Conservation (phyloP, 192 early-diverging fungal genomes). For the Irineochytrium annulatum region DNA sequence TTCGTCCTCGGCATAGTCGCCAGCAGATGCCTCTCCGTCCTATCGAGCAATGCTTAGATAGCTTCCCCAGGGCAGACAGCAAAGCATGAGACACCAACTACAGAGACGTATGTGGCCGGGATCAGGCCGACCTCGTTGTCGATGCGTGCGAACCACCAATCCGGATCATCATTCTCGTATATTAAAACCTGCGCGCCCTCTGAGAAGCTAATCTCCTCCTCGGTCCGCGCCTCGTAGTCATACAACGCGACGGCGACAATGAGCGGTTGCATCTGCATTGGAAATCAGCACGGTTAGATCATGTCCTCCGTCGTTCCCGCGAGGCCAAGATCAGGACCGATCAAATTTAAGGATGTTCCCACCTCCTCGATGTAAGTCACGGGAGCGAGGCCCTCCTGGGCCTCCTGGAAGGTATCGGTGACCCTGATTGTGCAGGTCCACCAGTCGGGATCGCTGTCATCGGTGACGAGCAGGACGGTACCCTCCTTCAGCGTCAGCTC, state of each 20-base stretch:
- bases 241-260: slow-evolving; percentile 35
- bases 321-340: not conserved
- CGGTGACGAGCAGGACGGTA: slow-evolving; percentile 56
- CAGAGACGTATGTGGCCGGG: slow-evolving; percentile 76
- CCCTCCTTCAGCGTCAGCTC: slow-evolving; percentile 78
- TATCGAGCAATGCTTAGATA: too few relatives aligned
- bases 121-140: slow-evolving; percentile 76
- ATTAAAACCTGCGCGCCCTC: slow-evolving; percentile 52
- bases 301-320: not conserved
- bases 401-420: slow-evolving; percentile 44
- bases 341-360: not conserved
- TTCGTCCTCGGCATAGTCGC: too few relatives aligned
- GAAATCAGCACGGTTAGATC: not conserved
- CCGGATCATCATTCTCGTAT: slow-evolving; percentile 79
- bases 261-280: slow-evolving; percentile 26
- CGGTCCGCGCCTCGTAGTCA: slow-evolving; percentile 43
- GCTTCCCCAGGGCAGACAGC: too few relatives aligned
- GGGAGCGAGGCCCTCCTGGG: slow-evolving; percentile 41
- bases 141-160: slow-evolving; percentile 86
- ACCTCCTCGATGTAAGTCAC: slow-evolving; percentile 52
- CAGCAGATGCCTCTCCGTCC: too few relatives aligned
- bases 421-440: slow-evolving; percentile 31
- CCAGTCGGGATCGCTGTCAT: slow-evolving; percentile 52
- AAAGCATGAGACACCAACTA: slow-evolving; percentile 33
- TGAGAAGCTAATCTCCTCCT: slow-evolving; percentile 47